phyloP scores from a whole-genome alignment of 139 green algal species.

The Coelastrella sp. region DNA sequence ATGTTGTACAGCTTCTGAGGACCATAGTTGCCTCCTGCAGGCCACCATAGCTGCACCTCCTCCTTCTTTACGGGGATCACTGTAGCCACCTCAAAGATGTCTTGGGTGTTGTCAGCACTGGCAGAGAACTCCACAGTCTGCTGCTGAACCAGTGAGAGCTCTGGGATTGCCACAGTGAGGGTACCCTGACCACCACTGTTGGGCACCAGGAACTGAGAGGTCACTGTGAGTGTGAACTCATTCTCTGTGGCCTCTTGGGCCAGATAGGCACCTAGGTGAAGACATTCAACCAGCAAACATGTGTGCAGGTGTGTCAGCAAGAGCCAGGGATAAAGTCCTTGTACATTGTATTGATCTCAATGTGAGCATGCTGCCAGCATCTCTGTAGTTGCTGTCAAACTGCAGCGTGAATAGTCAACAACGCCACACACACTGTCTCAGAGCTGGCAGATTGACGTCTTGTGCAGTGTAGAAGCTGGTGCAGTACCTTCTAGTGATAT shows the following conservation, averaged over 20 bases:
- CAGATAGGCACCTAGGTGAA: conserved; percentile 35
- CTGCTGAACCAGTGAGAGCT: neutral
- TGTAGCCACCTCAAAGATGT: neutral
- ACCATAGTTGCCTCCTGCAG: conserved; percentile 45
- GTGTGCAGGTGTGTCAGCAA: no score
- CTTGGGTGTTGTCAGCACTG: neutral
- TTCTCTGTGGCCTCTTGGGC: neutral
- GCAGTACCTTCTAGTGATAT: no score
- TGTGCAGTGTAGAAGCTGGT: no score
- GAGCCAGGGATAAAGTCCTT: no score
- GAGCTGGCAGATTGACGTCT: no score
- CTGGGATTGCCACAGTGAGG: conserved; percentile 3
- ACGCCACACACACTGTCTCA: no score
- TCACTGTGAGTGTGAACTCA: conserved; percentile 28
- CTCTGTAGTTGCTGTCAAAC: no score
- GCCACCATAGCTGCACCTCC: conserved; percentile 68
- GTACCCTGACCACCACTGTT: neutral
- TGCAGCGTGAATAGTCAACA: no score
- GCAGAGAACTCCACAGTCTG: neutral
- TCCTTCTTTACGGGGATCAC: neutral
- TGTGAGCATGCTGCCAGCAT: no score
- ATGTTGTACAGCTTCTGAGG: conserved; percentile 34
- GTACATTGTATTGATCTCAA: no score
- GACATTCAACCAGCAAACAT: no score
- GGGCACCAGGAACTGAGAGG: neutral